Evolutionary conservation across 2,329 filamentous ascomycete genomes (phyloP), one percentile per base, ranked within the genome.

Genomic region (Cladosporium sp.): DNA sequence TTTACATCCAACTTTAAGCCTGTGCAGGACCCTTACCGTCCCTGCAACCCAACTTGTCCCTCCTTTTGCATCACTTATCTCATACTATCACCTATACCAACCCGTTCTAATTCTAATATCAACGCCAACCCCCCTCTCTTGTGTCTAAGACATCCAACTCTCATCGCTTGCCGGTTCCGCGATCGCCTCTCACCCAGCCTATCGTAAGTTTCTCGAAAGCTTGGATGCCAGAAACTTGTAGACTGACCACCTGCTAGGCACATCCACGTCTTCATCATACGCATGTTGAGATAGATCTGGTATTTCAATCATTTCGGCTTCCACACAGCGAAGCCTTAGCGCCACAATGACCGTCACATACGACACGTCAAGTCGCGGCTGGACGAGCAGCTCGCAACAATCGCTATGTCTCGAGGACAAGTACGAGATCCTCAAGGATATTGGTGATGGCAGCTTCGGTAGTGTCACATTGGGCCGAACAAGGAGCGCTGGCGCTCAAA

Each of bases 371-470:
- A 87, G 89, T 74, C 87, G 91, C 77, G 87, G 87, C 78, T 86
- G 87, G 72, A 70, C 75, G 38, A 82, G 78, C 70, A 78, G 78
- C 71, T 83, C 78, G 75, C 85, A 80, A 77, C 80, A 78, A 26
- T 80, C 83, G 67, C 66, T 76, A 74, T 89, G 80, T 64, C 87
- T 99, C 64, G 93, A 97, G 78, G 95, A 99, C 77, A 89, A 93
- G 73, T 99, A 97, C 78, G 94, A 99, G 80, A 89, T 99, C 65
- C 83, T 99, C 77, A 99, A 98, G 81, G 95, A 99, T 76, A 96
- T 99, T 78, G 95, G 95, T 59, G 95, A 99, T 87, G 95, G 95
- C 72, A 98, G 95, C 82, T 99, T 99, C 78, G 95, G 95, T 67
- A 98, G 93, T 77, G 95, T 99, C 70, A 91, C 92, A 67, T 85